phyloP scores from a whole-genome alignment of 202 grass and related monocot genomes.

The Elaeis oleifera region DNA sequence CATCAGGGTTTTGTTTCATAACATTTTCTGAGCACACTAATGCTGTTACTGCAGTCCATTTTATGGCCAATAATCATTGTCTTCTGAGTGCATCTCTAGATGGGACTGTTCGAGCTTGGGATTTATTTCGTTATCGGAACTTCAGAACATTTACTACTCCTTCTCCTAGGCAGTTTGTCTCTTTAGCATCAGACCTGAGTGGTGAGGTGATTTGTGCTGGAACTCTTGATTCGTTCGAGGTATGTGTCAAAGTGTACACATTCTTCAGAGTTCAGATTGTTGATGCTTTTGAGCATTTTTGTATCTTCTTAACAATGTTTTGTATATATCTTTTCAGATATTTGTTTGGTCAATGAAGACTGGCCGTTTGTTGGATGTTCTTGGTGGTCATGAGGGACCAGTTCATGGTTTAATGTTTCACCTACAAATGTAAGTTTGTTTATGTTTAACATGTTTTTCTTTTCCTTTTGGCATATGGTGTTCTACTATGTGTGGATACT shows the following conservation, averaged over 20 bases:
- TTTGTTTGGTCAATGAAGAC: slow-evolving; percentile 99
- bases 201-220: slow-evolving; percentile 97
- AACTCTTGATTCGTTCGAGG: slow-evolving; percentile 98
- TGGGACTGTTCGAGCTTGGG: slow-evolving; percentile 89
- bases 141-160: slow-evolving; percentile 93
- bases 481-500: neutral
- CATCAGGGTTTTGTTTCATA: slow-evolving; percentile 93
- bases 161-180: slow-evolving; percentile 86
- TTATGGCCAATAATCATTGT: slow-evolving; percentile 93
- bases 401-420: slow-evolving; percentile 96
- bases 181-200: slow-evolving; percentile 82
- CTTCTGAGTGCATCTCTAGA: slow-evolving; percentile 93
- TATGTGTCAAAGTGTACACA: slow-evolving; percentile 7
- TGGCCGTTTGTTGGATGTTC: slow-evolving; percentile 87
- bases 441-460: neutral
- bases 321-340: slow-evolving; percentile 42
- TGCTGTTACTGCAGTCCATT: slow-evolving; percentile 88
- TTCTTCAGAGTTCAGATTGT: neutral
- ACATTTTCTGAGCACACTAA: slow-evolving; percentile 96
- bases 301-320: neutral
- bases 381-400: slow-evolving; percentile 82
- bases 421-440: slow-evolving; percentile 70
- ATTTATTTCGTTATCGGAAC: slow-evolving; percentile 95
- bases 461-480: neutral
- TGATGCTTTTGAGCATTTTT: slow-evolving; percentile 7